Conservation (phyloP, 768 basidiomycete species). For the Amanita subjunquillea region DNA sequence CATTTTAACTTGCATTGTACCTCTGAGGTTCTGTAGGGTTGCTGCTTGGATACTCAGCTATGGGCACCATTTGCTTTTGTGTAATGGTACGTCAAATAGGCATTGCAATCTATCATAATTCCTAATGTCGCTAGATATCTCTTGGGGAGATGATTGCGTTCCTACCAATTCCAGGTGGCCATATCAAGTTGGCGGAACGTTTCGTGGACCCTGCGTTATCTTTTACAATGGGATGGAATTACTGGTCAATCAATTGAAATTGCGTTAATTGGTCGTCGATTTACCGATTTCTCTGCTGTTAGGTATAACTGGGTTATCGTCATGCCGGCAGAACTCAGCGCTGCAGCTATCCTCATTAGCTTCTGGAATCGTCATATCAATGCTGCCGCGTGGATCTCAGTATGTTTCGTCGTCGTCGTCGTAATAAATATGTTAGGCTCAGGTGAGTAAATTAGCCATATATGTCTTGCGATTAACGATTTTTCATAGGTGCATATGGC, state of each 20-base stretch:
- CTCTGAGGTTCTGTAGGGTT: slow-evolving; percentile 30
- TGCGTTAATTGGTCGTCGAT: neutral
- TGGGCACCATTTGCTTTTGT: slow-evolving; percentile 61
- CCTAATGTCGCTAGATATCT: slow-evolving; percentile 34
- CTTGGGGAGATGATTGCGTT: slow-evolving; percentile 72
- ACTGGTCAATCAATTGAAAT: slow-evolving; percentile 20
- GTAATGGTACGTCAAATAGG: slow-evolving; percentile 45
- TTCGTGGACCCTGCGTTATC: slow-evolving; percentile 74
- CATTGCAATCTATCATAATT: neutral
- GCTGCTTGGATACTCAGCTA: slow-evolving; percentile 53
- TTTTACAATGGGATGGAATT: slow-evolving; percentile 45
- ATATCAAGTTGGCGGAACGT: slow-evolving; percentile 73
- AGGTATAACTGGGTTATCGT: slow-evolving; percentile 58
- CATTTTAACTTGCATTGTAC: neutral
- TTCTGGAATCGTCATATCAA: slow-evolving; percentile 53
- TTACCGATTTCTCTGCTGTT: slow-evolving; percentile 12
- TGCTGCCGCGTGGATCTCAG: slow-evolving; percentile 70
- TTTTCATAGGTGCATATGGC: slow-evolving; percentile 52
- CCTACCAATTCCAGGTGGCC: slow-evolving; percentile 70
- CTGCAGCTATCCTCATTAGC: slow-evolving; percentile 66
- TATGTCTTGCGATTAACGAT: neutral
- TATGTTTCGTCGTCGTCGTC: slow-evolving; percentile 69
- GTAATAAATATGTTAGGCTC: slow-evolving; percentile 70
- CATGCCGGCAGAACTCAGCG: slow-evolving; percentile 64
- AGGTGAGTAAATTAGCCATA: slow-evolving; percentile 19